Base-by-base conservation (phyloP, 148 eudicot genomes). In the Pharnaceum exiguum region DNA sequence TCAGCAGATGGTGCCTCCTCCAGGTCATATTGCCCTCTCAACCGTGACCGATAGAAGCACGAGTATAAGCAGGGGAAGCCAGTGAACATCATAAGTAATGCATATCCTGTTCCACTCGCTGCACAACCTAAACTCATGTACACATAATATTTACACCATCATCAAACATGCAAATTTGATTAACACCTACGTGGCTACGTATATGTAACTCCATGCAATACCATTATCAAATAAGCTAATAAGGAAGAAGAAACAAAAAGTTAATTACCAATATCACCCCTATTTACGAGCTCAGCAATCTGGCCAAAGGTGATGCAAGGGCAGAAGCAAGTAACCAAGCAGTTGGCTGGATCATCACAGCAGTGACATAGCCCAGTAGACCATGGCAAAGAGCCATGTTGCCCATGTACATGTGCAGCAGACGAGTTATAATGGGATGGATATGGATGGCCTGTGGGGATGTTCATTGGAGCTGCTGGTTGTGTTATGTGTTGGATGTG, bases 1-100 rank as follows among this genome's bases (percentile, higher is more conserved):
- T 82, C 83, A 3, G 66, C 63, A 44, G 76, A 82, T 8, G 86
- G 80, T n/a, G 48, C 10, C 21, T 78, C 80, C 0, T 55, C 66
- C 49, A 82, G 59, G 44, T 19, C 51, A 39, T 69, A 78, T 39
- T 75, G 83, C 27, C 72, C 55, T 37, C 86, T 78, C 65, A 82
- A 60, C 43, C 67, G 75, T 4, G 78, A 29, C 1, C 83, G 75
- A 51, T 82, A 78, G 38, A 60, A 52, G 42, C 72, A 68, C 16
- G 72, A 68, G 46, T 59, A 60, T 36, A 68, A 44, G 66, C 72
- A 68, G 33, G 60, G 31, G 1, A 46, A 21, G 17, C 72, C 72
- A 24, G 59, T 6, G 23, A 60, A 52, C 53, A 54, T 66, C 72
- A 68, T 50, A 5, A 67, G 21, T 27, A 68, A 7, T n/a, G 24